phyloP scores from a whole-genome alignment of 192 early-diverging fungal species.

The Coemansia javaensis region DNA sequence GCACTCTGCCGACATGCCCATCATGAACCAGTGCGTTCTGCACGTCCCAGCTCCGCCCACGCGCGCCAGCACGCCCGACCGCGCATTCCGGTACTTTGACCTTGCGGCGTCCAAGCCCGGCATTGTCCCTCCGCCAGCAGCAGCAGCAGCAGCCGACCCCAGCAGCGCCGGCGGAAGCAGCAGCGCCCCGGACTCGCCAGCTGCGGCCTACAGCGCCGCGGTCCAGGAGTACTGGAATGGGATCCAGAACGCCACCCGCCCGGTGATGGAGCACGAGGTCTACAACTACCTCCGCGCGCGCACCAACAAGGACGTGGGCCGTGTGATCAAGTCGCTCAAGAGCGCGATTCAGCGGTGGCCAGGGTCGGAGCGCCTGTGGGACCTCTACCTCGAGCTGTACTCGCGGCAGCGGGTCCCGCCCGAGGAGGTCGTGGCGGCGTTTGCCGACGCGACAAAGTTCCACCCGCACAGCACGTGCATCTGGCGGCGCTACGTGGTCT shows the following conservation, averaged over 20 bases:
- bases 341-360: constrained; percentile 17
- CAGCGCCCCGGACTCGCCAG: neutral
- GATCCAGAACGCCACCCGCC: neutral
- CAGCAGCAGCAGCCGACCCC: neutral
- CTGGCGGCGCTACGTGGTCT: constrained; percentile 31
- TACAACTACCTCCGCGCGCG: neutral
- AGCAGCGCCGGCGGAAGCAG: neutral
- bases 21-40: constrained; percentile 17
- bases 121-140: no score
- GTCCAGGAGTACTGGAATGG: constrained; percentile 9
- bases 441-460: constrained; percentile 33
- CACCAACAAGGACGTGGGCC: constrained; percentile 13
- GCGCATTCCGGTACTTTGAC: constrained; percentile 13
- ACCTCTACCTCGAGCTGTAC: constrained; percentile 38
- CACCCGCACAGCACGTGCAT: constrained; percentile 17
- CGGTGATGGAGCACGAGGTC: constrained; percentile 2
- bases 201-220: constrained; percentile 7
- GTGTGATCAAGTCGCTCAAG: constrained; percentile 10
- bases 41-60: neutral
- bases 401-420: constrained; percentile 11
- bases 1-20: constrained; percentile 1
- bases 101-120: no score
- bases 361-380: constrained; percentile 35
- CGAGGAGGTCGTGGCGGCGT: constrained; percentile 20
- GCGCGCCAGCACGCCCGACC: neutral